Evolutionary conservation across 2,329 filamentous ascomycete species (phyloP).

Genomic region (Leptodontidium sp.): DNA sequence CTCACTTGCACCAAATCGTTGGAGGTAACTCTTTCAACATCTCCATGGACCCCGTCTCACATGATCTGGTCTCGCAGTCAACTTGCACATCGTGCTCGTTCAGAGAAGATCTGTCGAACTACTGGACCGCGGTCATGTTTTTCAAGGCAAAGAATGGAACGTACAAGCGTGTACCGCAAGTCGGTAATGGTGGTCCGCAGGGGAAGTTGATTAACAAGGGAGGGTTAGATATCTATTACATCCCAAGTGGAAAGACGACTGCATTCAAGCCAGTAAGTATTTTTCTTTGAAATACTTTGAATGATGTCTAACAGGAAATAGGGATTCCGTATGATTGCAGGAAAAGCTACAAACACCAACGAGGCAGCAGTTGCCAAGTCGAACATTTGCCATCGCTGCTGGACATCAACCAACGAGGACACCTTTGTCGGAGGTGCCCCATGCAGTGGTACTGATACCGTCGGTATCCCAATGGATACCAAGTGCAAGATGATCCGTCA

Average conservation of each 20-base stretch:
- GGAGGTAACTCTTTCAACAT: slow-evolving; percentile 39
- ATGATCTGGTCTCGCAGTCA: slow-evolving; percentile 30
- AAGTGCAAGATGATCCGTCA: slow-evolving; percentile 60
- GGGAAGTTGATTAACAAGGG: slow-evolving; percentile 33
- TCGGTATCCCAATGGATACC: slow-evolving; percentile 60
- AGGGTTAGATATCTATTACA: slow-evolving; percentile 38
- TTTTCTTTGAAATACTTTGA: slow-evolving; percentile 50
- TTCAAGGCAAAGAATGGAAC: slow-evolving; percentile 49
- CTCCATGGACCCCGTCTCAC: slow-evolving; percentile 32
- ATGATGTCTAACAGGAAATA: not conserved
- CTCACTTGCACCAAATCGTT: slow-evolving; percentile 38
- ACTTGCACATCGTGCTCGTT: slow-evolving; percentile 69
- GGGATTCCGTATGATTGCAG: slow-evolving; percentile 40
- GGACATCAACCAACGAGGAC: slow-evolving; percentile 56
- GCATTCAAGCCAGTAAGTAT: slow-evolving; percentile 50
- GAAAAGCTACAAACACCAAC: slow-evolving; percentile 33
- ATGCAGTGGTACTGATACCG: slow-evolving; percentile 62
- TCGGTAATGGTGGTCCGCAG: slow-evolving; percentile 46
- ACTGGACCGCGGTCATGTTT: slow-evolving; percentile 71
- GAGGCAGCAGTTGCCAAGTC: slow-evolving; percentile 21
- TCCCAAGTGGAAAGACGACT: slow-evolving; percentile 32
- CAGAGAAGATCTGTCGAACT: slow-evolving; percentile 67
- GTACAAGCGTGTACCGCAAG: slow-evolving; percentile 71
- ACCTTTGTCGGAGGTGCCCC: slow-evolving; percentile 63
- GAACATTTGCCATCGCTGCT: slow-evolving; percentile 46